phyloP scores from a whole-genome alignment of 139 green algal genomes.

The Chlamydomonas urium region DNA sequence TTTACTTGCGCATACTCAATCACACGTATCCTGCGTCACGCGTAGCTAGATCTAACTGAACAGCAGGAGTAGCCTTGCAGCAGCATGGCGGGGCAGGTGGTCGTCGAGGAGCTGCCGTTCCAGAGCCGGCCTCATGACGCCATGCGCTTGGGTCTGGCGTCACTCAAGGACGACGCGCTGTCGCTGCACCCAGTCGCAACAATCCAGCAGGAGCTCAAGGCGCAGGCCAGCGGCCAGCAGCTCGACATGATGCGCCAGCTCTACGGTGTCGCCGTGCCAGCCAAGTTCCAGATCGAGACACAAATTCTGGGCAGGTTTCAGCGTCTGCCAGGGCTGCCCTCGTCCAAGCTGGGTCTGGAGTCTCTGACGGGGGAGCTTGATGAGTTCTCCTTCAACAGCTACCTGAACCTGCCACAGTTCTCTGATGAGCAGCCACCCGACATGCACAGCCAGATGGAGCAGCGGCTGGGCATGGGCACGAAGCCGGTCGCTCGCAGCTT shows the following conservation, averaged over 20 bases:
- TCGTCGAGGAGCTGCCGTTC: conserved; percentile 46
- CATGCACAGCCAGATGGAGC: conserved; percentile 76
- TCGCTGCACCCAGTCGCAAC: conserved; percentile 61
- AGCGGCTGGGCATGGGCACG: conserved; percentile 26
- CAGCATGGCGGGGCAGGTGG: neutral
- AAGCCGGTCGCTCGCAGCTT: too few relatives aligned
- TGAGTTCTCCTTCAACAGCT: conserved; percentile 70
- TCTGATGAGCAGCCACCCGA: conserved; percentile 38
- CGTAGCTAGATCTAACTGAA: too few relatives aligned
- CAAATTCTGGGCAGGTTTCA: conserved; percentile 66
- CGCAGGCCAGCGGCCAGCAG: conserved; percentile 15
- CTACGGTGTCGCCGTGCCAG: conserved; percentile 71
- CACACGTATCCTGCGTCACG: too few relatives aligned
- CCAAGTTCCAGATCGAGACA: conserved; percentile 65
- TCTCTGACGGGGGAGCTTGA: conserved; percentile 73
- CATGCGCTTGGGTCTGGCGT: conserved; percentile 60
- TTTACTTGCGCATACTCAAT: too few relatives aligned
- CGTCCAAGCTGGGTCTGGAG: conserved; percentile 68
- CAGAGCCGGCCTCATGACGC: conserved; percentile 55
- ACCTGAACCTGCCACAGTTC: conserved; percentile 51
- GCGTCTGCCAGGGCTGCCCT: conserved; percentile 64
- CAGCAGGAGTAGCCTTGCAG: too few relatives aligned
- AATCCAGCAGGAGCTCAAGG: conserved; percentile 52
- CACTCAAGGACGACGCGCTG: conserved; percentile 64
- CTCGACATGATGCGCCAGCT: conserved; percentile 63